phyloP scores from a whole-genome alignment of 192 early-diverging fungal species.

The Paraglomus brasilianum region DNA sequence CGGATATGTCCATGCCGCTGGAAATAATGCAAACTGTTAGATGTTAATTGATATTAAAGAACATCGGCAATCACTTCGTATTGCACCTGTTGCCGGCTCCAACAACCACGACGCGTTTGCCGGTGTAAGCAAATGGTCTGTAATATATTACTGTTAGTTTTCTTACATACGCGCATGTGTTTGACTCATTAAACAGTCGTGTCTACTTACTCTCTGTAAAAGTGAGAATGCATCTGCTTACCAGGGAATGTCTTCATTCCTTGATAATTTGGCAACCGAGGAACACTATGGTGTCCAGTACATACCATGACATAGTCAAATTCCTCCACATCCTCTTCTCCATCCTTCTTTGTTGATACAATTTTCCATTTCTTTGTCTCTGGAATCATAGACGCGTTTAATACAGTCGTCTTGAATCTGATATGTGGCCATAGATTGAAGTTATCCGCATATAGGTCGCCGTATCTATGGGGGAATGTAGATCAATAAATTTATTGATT shows the following conservation, averaged over 20 bases:
- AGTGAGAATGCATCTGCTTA: conserved; percentile 55
- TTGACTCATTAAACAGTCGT: background rate
- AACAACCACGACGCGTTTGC: conserved; percentile 56
- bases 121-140: conserved; percentile 49
- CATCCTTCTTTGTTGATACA: background rate
- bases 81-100: conserved; percentile 51
- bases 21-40: background rate
- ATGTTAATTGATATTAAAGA: background rate
- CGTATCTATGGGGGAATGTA: conserved; percentile 35
- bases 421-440: conserved; percentile 53
- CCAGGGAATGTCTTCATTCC: conserved; percentile 55
- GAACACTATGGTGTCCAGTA: conserved; percentile 58
- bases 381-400: conserved; percentile 43
- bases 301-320: conserved; percentile 66
- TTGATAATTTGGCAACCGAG: conserved; percentile 50
- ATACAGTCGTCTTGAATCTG: conserved; percentile 51
- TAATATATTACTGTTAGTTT: background rate
- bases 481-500: conserved; percentile 41
- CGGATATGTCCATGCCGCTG: conserved; percentile 55
- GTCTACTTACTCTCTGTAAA: conserved; percentile 50
- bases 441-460: conserved; percentile 49
- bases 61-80: background rate
- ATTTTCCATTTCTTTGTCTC: conserved; percentile 32
- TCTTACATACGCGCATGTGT: background rate
- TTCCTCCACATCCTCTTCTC: conserved; percentile 42